phyloP scores from a whole-genome alignment of 2,329 filamentous ascomycete genomes.

The Epichloe scottii region DNA sequence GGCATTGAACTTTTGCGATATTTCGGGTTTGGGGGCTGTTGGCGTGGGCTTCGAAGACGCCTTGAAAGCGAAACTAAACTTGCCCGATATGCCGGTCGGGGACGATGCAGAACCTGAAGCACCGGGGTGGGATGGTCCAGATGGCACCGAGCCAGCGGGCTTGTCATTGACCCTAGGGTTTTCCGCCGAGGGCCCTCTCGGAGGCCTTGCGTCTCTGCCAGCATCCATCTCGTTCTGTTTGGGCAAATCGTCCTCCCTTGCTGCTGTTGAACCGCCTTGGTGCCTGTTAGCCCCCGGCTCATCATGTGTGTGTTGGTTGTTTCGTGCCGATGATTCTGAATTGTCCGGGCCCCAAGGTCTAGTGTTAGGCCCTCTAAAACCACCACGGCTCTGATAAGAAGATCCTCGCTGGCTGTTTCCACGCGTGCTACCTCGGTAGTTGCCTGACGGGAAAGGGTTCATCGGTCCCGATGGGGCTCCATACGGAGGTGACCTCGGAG shows the following conservation, averaged over 20 bases:
- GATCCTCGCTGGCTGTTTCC: conserved; percentile 35
- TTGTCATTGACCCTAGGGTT: conserved; percentile 1
- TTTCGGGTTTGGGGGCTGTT: conserved; percentile 49
- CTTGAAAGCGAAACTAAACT: conserved; percentile 93
- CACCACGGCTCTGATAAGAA: conserved; percentile 42
- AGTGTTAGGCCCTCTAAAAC: conserved; percentile 48
- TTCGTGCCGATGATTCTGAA: conserved; percentile 12
- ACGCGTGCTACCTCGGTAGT: conserved; percentile 21
- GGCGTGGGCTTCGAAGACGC: conserved; percentile 47
- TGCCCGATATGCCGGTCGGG: conserved; percentile 39
- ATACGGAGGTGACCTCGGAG: conserved; percentile 37
- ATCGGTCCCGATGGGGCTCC: conserved; percentile 44
- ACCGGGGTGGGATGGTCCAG: not conserved
- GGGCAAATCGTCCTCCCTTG: not conserved
- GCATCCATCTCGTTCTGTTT: not conserved
- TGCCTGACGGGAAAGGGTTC: conserved; percentile 36
- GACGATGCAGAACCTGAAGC: conserved; percentile 34
- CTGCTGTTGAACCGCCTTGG: conserved; percentile 7
- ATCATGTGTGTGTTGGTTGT: conserved; percentile 5
- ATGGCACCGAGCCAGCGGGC: conserved; percentile 1
- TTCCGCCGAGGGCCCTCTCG: not conserved
- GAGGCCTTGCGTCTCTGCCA: not conserved
- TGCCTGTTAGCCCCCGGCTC: conserved; percentile 10
- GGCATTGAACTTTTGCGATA: conserved; percentile 55
- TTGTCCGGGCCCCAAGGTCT: conserved; percentile 55